Evolutionary conservation across 2,329 filamentous ascomycete species (phyloP), one percentile per base, ranked within the genome.

Genomic region (Neurospora crassa): DNA sequence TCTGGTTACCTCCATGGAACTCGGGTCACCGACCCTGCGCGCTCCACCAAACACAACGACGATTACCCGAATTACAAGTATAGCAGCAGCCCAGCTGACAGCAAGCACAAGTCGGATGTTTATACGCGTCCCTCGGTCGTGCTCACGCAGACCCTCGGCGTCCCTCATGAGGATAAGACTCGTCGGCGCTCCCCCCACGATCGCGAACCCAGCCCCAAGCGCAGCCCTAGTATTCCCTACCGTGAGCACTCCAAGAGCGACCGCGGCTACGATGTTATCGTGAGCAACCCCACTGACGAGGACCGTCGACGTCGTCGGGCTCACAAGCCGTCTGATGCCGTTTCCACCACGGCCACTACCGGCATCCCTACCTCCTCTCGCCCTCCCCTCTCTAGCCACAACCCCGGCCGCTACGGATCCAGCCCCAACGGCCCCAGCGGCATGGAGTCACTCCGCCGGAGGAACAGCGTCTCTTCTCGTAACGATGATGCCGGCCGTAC

Each of bases 1-100:
- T 74, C 76, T 3, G 74, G 71, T n/a, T 78, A 78, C 73, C 70
- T 77, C 71, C 75, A 75, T 71, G 77, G 76, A 69, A 68, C 69
- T 43, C 73, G 71, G 68, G 53, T 76, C 67, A 42, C 68, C 67
- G 53, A 71, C 37, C 68, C 71, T n/a, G 68, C 67, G 47, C 72
- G 63, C 72, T 73, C 69, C 71, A 73, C 70, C 72, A 74, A 67
- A 63, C 69, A 69, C 63, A 42, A 67, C 63, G 73, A 74, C 59
- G 67, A 70, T 45, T 69, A 73, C 70, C 47, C 70, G 53, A 63
- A 37, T 37, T 63, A 63, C 16, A 63, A 63, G 53, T 63, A 34
- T n/a, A 10, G 53, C 16, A 63, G 53, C 16, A 63, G 53, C 53
- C 53, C 53, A 37, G 2, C 53, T 37, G 53, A 37, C 16, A 63